Percentiles rank a stretch among this genome's conserved stretches.
Evolutionary conservation across 2,329 filamentous ascomycete species (phyloP).

Genomic region (Botrytis pseudocinerea): DNA sequence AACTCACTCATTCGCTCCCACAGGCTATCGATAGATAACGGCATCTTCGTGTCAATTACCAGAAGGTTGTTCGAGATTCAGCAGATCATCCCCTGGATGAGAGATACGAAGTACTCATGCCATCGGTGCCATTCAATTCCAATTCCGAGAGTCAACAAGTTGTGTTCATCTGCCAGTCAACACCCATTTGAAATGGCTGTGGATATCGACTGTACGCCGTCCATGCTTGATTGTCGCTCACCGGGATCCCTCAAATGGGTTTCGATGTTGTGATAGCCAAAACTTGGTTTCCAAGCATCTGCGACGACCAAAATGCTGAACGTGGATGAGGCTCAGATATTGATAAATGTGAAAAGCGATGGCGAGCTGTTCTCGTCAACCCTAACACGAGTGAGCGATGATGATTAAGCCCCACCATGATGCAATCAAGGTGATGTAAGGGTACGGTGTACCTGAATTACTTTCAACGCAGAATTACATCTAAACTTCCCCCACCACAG

Average conservation of each 20-base stretch:
- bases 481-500: conserved; percentile 14
- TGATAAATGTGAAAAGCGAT: neutral
- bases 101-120: neutral
- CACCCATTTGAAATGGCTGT: neutral
- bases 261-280: no score
- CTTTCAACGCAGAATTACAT: neutral
- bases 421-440: neutral
- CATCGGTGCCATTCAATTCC: neutral
- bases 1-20: neutral
- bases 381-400: neutral
- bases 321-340: neutral
- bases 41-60: neutral
- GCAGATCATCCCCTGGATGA: neutral
- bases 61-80: neutral
- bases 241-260: neutral
- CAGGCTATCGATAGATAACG: neutral
- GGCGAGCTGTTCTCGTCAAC: neutral
- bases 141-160: neutral
- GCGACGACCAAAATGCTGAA: neutral
- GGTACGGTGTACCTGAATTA: neutral
- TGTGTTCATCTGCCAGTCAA: neutral
- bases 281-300: neutral
- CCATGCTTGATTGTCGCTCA: neutral
- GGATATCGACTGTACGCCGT: neutral
- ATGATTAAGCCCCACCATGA: conserved; percentile 8